Base-by-base conservation (phyloP, 805 yeast species). In the Starmerella apicola region DNA sequence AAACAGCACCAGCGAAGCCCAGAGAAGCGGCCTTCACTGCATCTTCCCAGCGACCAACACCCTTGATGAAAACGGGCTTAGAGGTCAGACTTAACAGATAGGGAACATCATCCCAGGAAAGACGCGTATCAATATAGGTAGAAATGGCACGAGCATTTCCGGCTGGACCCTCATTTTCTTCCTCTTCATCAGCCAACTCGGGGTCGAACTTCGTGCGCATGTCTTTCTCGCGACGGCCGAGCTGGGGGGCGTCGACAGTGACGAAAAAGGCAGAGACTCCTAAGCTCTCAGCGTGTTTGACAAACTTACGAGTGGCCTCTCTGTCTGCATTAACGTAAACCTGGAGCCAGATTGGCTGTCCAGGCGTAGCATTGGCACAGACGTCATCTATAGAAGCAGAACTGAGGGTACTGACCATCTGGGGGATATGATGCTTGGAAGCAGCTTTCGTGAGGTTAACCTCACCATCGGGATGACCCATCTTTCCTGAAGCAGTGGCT, bases 391-490 rank as follows among this genome's bases (percentile, higher is more conserved):
- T 70, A 2, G 94, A 76, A 57, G 85, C 82, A 5, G 94, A 81
- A 1, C 96, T 88, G 51, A 84, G 66, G 1, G 95, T 86, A 4
- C 95, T 86, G 42, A 86, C 78, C 97, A 86, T 86, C 60, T 86
- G 96, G 41, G 80, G 74, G 24, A 77, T 66, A 32, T 66, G 74
- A 41, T 81, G 79, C 41, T 70, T 67, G 30, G 75, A 83, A 22
- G 93, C 81, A n/a, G 84, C 84, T 53, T 78, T 67, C 1, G 96
- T 84, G 48, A 88, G 71, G 15, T 79, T 84, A 43, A 74, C 72
- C 60, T 88, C 97, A 42, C 97, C 97, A 30, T 83, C 95, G 2
- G 84, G 84, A 54, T 86, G 91, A 3, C 96, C 97, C 50, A 88
- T 68, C 54, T 78, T 80, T 27, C 94, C 95, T 46, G 85, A 66